A percentile compares a stretch with the other conserved stretches of the same genome.
Evolutionary conservation across 2,329 filamentous ascomycete species (phyloP).

Genomic region (Neonectria ditissima): DNA sequence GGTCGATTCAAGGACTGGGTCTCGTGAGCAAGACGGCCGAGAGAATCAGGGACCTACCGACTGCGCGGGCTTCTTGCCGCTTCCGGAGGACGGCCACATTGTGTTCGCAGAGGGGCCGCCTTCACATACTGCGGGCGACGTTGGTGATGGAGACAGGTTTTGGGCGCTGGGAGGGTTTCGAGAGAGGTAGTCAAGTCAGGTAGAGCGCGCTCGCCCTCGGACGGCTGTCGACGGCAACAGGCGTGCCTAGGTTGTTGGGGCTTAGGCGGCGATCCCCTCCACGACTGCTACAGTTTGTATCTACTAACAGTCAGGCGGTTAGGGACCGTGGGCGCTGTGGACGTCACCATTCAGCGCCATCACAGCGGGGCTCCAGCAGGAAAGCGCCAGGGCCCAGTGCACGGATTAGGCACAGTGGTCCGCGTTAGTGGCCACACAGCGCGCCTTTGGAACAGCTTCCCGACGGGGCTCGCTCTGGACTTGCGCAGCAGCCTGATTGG

Average conservation of each 20-base stretch:
- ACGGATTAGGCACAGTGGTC: constrained; percentile 3
- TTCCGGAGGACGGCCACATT: constrained; percentile 75
- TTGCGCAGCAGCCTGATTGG: constrained; percentile 37
- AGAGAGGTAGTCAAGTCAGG: constrained; percentile 6
- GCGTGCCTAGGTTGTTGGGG: constrained; percentile 15
- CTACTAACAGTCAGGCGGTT: constrained; percentile 8
- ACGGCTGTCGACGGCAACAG: constrained; percentile 24
- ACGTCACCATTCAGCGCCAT: constrained; percentile 20
- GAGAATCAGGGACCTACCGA: constrained; percentile 67
- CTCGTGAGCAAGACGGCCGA: constrained; percentile 36
- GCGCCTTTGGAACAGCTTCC: constrained; percentile 12
- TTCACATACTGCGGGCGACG: constrained; percentile 25
- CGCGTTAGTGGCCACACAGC: constrained; percentile 1
- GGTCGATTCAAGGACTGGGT: constrained; percentile 30
- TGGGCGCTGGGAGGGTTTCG: background rate
- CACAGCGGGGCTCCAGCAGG: constrained; percentile 18
- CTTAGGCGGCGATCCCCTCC: constrained; percentile 22
- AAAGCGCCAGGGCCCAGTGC: constrained; percentile 9
- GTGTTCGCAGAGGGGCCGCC: constrained; percentile 46
- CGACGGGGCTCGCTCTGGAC: constrained; percentile 10
- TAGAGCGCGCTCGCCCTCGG: constrained; percentile 5
- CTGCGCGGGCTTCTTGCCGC: constrained; percentile 76
- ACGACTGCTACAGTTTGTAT: background rate
- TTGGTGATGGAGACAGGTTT: constrained; percentile 23
- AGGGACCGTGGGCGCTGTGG: constrained; percentile 10